These are phyloP conservation scores for Drechslerella stenobrocha DNA, from an alignment of 2,329 filamentous ascomycete species.

Conservation along the genomic window DNA sequence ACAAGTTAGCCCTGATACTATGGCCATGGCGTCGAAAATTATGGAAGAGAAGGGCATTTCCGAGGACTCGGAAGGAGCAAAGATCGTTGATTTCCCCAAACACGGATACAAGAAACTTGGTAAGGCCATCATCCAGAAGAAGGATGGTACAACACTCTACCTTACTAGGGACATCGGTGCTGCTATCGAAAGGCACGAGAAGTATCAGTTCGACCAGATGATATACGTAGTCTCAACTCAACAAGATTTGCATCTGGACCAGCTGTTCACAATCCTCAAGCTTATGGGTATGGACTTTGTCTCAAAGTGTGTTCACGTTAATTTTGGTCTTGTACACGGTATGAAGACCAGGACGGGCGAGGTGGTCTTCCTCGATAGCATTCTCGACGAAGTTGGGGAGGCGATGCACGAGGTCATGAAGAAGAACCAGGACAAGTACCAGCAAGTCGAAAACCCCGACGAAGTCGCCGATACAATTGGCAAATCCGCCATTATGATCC, in stretches of 20 bases:
- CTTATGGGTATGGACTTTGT: constrained; percentile 72
- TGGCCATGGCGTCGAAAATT: constrained; percentile 66
- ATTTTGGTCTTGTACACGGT: constrained; percentile 72
- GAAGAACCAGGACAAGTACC: constrained; percentile 86
- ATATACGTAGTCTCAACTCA: constrained; percentile 75
- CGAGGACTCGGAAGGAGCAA: constrained; percentile 71
- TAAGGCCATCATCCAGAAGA: constrained; percentile 71
- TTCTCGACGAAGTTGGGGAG: constrained; percentile 77
- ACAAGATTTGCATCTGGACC: constrained; percentile 72
- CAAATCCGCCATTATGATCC: constrained; percentile 94
- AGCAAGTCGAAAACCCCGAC: constrained; percentile 80
- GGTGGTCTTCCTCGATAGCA: constrained; percentile 74
- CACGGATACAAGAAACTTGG: constrained; percentile 70
- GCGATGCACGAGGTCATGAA: constrained; percentile 98
- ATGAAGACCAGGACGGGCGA: constrained; percentile 74
- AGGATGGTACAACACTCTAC: constrained; percentile 75
- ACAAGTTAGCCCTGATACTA: constrained; percentile 68
- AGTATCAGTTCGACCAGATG: constrained; percentile 72
- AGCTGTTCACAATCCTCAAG: constrained; percentile 76
- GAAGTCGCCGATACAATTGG: constrained; percentile 83
- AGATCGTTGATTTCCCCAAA: constrained; percentile 72
- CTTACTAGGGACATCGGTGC: constrained; percentile 78
- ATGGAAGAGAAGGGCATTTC: constrained; percentile 68
- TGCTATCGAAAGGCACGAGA: constrained; percentile 67
- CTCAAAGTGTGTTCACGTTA: constrained; percentile 71